These are phyloP conservation scores for Rubia peregrina DNA, from an alignment of 305 asterid species.

Conservation along the genomic window DNA sequence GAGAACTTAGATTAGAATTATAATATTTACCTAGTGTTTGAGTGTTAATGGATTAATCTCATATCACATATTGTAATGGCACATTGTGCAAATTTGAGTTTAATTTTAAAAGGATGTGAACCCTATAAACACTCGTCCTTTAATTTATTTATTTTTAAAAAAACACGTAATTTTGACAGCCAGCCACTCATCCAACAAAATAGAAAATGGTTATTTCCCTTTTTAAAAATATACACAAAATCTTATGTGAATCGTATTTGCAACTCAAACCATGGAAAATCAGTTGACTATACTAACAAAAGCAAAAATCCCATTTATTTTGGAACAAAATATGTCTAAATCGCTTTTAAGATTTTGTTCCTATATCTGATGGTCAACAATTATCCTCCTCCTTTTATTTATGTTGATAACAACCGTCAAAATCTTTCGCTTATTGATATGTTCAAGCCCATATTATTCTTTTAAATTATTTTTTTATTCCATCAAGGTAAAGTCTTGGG, in stretches of 20 bases:
- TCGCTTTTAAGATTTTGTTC: constrained; percentile 1
- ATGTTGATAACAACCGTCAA: not conserved
- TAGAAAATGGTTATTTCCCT: not conserved
- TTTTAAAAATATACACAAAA: not conserved
- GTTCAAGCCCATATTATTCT: too few species aligned
- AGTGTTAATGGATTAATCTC: too few species aligned
- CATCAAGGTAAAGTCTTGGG: too few species aligned
- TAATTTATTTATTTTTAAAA: too few species aligned
- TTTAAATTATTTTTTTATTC: too few species aligned
- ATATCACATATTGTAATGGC: too few species aligned
- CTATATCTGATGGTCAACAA: not conserved
- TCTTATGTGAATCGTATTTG: not conserved
- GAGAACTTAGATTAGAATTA: too few species aligned
- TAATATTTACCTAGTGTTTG: too few species aligned
- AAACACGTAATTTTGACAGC: too few species aligned
- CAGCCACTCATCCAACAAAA: not conserved
- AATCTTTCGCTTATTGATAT: not conserved
- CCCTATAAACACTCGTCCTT: too few species aligned
- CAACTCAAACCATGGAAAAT: not conserved
- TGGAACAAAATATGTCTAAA: not conserved
- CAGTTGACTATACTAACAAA: not conserved
- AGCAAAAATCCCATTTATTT: not conserved
- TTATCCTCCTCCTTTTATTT: not conserved
- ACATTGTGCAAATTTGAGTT: too few species aligned
- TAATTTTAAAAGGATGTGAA: too few species aligned